Percentiles rank a stretch among this genome's conserved stretches.
phyloP scores from a whole-genome alignment of 441 rosid genomes.

The Lepidium campestre region DNA sequence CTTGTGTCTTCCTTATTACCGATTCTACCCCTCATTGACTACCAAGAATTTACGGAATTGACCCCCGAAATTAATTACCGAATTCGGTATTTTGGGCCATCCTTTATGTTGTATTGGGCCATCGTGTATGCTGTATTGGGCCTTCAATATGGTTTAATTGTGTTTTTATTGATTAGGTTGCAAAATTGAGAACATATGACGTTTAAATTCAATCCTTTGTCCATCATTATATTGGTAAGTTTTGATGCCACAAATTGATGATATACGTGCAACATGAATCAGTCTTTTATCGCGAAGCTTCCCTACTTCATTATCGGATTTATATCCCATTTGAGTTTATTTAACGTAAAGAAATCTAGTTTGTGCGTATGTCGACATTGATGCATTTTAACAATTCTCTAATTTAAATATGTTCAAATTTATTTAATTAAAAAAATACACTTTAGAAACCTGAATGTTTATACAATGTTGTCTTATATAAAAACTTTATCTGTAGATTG shows the following conservation, averaged over 20 bases:
- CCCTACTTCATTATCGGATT: neutral
- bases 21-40: slow-evolving; percentile 26
- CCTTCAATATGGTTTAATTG: neutral
- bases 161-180: no score
- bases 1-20: neutral
- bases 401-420: neutral
- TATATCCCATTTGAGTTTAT: neutral
- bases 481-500: neutral
- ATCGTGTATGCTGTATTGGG: neutral
- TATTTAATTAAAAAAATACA: neutral
- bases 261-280: neutral
- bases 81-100: neutral
- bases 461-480: neutral
- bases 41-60: neutral
- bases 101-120: neutral
- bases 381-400: neutral
- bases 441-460: neutral
- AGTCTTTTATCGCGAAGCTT: neutral
- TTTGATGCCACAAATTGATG: no score
- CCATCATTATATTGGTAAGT: no score
- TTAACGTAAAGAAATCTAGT: neutral
- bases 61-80: neutral
- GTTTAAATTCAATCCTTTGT: no score
- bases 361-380: slow-evolving; percentile 13
- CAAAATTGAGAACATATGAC: neutral